Evolutionary conservation across 2,329 filamentous ascomycete species (phyloP), one percentile per base, ranked within the genome.

Genomic region (Capronia epimyces): DNA sequence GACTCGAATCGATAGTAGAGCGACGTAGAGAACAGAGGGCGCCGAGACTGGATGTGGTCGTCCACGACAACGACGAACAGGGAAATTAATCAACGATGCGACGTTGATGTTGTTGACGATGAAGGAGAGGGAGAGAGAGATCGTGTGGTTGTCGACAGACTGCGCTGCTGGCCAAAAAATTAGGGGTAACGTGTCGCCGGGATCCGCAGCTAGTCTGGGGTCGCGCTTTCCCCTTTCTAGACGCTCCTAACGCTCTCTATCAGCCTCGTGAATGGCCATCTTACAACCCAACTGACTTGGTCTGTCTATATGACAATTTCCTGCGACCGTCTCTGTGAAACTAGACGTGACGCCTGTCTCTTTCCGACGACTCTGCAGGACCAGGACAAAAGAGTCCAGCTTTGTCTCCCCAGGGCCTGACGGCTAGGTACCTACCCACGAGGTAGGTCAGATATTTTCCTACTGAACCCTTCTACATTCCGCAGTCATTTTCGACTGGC

Each of bases 211-310:
- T 39, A 43, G 36, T 52, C 52, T 46, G 58, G 56, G 55, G 56
- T 52, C 42, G 43, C 52, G 43, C 56, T 52, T 59, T 52, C 50
- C 56, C 52, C 40, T 16, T 49, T 58, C 48, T 20, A 46, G 50
- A 21, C 43, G 21, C 16, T 31, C 10, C 31, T 32, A 49, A 21
- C 43, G 21, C 16, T 31, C 10, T 40, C 40, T 43, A 16, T 16
- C 41, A 31, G 41, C 41, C 41, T 43, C 18, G 41, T 32, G n/a
- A 29, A 20, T 43, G 22, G 21, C 21, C 36, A 18, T 8, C 20
- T 39, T 13, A 32, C 29, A 32, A 32, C 24, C n/a, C 3, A 12
- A 8, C 7, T 10, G 12, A 9, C n/a, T n/a, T 32, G 29, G 29
- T 32, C 13, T 32, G 13, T 32, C 29, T 3, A 10, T 32, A n/a